A percentile compares a stretch with the other conserved stretches of the same genome.
These are phyloP conservation scores for Emmonsia crescens DNA, from an alignment of 2,329 filamentous ascomycete species.

Conservation along the genomic window DNA sequence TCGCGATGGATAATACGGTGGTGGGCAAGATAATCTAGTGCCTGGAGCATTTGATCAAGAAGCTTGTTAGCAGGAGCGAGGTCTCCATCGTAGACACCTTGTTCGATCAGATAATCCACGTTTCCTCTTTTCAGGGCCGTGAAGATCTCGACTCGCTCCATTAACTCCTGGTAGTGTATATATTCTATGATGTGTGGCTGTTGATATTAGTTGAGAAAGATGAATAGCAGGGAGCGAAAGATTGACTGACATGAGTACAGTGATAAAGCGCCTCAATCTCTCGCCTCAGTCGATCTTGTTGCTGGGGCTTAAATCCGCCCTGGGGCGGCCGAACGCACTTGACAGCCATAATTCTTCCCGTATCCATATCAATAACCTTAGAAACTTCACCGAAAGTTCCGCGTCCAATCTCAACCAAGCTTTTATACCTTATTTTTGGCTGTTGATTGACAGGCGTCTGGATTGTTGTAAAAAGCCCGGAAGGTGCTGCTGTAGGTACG, in stretches of 20 bases:
- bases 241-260: not conserved
- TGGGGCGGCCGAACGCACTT: conserved; percentile 7
- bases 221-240: not conserved
- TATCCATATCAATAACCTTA: conserved; percentile 9
- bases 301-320: not conserved
- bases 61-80: not conserved
- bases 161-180: conserved; percentile 5
- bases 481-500: not conserved
- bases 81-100: not conserved
- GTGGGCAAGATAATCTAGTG: conserved; percentile 15
- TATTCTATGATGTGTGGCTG: conserved; percentile 11
- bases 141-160: conserved; percentile 9
- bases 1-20: conserved; percentile 15
- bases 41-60: conserved; percentile 15
- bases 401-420: conserved; percentile 3
- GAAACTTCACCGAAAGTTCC: conserved; percentile 14
- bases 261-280: conserved; percentile 1
- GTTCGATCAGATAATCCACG: not conserved
- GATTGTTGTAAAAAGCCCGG: not conserved
- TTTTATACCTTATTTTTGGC: conserved; percentile 7
- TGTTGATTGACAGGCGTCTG: not conserved
- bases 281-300: not conserved
- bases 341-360: conserved; percentile 10
- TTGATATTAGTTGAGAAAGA: not conserved
- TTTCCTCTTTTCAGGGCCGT: conserved; percentile 9